Evolutionary conservation across 1,284 basidiomycete species (phyloP).

Genomic region (Ceratobasidium sp.): DNA sequence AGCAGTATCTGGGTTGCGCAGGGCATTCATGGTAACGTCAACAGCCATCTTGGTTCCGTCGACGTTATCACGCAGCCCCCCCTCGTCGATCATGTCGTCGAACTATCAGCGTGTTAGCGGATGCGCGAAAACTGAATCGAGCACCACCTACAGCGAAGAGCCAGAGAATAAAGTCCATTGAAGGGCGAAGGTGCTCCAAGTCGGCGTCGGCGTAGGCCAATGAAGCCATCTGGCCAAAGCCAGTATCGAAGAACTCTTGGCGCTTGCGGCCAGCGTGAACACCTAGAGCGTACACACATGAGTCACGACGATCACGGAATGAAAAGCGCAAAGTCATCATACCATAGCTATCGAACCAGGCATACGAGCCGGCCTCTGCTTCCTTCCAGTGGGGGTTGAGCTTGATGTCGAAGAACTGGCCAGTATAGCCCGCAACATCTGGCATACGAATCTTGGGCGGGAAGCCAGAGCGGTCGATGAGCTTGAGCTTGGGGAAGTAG

Average conservation of each 20-base stretch:
- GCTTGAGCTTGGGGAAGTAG: slow-evolving; percentile 39
- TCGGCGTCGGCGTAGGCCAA: slow-evolving; percentile 61
- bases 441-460: slow-evolving; percentile 44
- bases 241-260: slow-evolving; percentile 46
- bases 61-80: slow-evolving; percentile 58
- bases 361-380: too few species aligned
- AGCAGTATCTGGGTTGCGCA: slow-evolving; percentile 54
- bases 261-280: slow-evolving; percentile 46
- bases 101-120: slow-evolving; percentile 52
- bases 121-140: background rate
- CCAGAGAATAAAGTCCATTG: slow-evolving; percentile 62
- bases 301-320: background rate
- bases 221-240: slow-evolving; percentile 60
- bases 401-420: slow-evolving; percentile 46
- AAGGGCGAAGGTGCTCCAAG: slow-evolving; percentile 58
- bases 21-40: slow-evolving; percentile 54
- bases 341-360: slow-evolving; percentile 48
- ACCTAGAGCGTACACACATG: slow-evolving; percentile 8
- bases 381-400: slow-evolving; percentile 47
- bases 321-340: background rate
- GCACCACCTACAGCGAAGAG: slow-evolving; percentile 58
- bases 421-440: slow-evolving; percentile 47
- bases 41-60: slow-evolving; percentile 58
- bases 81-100: slow-evolving; percentile 61
- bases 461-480: slow-evolving; percentile 46